phyloP scores from a whole-genome alignment of 331 rosid genomes.

The Acacia pycnantha region DNA sequence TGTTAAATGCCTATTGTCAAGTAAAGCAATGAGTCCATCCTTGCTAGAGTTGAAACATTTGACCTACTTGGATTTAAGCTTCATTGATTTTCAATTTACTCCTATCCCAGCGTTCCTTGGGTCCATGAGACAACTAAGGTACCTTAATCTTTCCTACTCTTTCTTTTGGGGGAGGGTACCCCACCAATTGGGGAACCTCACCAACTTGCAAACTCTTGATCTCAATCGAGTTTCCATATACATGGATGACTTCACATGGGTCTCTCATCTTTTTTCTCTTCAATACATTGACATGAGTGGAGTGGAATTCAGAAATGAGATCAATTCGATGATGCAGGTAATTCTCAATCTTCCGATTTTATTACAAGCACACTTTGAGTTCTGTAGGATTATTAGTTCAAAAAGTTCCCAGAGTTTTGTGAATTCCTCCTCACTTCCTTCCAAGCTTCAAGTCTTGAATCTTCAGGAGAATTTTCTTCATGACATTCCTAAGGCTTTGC shows the following conservation, averaged over 20 bases:
- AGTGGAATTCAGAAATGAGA: background rate
- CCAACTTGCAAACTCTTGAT: slow-evolving; percentile 38
- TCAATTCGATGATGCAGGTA: slow-evolving; percentile 17
- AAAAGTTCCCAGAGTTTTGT: background rate
- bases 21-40: slow-evolving; percentile 1
- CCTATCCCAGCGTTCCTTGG: slow-evolving; percentile 38
- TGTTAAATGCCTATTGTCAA: background rate
- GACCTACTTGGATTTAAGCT: slow-evolving; percentile 40
- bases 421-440: background rate
- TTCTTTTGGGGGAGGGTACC: slow-evolving; percentile 28
- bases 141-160: slow-evolving; percentile 38
- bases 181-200: slow-evolving; percentile 33
- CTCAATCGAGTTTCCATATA: background rate
- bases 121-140: slow-evolving; percentile 24
- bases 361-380: background rate
- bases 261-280: slow-evolving; percentile 38
- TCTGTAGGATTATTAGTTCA: background rate
- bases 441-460: slow-evolving; percentile 4
- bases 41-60: slow-evolving; percentile 33
- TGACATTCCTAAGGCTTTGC: background rate
- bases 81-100: slow-evolving; percentile 10
- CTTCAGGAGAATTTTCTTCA: background rate
- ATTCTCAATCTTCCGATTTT: slow-evolving; percentile 38
- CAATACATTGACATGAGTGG: slow-evolving; percentile 20
- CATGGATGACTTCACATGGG: slow-evolving; percentile 26